Evolutionary conservation across 106 monocot species (phyloP).

Genomic region (Gastrodia elata): DNA sequence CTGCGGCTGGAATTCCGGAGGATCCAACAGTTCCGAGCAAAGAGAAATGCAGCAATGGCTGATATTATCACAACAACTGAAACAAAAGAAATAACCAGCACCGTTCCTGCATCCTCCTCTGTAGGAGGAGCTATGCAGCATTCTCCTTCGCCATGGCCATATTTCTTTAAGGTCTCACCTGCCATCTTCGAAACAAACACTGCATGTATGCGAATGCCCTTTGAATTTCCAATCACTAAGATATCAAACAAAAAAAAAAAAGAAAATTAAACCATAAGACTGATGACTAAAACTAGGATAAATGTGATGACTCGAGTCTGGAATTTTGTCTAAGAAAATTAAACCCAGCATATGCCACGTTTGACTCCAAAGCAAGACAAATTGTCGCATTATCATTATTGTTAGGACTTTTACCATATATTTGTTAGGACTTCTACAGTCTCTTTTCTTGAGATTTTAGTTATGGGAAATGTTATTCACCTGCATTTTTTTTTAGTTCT

Average conservation of each 20-base stretch:
- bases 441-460: too few species aligned
- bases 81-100: slow-evolving; percentile 77
- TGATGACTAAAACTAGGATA: neutral
- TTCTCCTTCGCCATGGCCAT: slow-evolving; percentile 42
- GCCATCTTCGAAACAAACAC: slow-evolving; percentile 87
- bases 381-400: neutral
- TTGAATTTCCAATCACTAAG: slow-evolving; percentile 73
- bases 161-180: slow-evolving; percentile 66
- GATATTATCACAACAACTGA: slow-evolving; percentile 76
- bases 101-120: slow-evolving; percentile 70
- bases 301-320: neutral
- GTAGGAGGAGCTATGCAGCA: slow-evolving; percentile 67
- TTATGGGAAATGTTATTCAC: too few species aligned
- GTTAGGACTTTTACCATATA: too few species aligned
- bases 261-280: neutral
- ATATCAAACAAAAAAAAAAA: slow-evolving; percentile 8
- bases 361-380: neutral
- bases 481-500: too few species aligned
- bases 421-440: too few species aligned
- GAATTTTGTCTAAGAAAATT: neutral
- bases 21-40: slow-evolving; percentile 70
- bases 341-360: neutral
- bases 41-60: slow-evolving; percentile 57
- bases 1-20: slow-evolving; percentile 27
- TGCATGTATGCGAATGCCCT: slow-evolving; percentile 65